Conservation (phyloP, 768 basidiomycete genomes). For the Cyclocybe cylindracea region DNA sequence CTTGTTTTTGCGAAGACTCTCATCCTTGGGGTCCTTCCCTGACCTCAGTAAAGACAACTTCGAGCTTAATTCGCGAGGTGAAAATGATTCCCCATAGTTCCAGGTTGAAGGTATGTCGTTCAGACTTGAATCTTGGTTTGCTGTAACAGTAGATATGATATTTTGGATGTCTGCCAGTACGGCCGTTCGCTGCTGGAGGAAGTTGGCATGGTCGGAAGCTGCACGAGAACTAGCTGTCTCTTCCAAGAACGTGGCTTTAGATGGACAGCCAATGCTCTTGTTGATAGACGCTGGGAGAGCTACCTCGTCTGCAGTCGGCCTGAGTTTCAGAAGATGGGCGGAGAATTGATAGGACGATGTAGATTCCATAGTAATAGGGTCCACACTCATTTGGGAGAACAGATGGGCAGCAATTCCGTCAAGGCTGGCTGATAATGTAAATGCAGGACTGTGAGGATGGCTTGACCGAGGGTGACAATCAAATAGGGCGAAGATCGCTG, state of each 20-base stretch:
- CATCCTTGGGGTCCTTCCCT: no score
- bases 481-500: conserved; percentile 11
- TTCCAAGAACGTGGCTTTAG: not conserved
- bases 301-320: not conserved
- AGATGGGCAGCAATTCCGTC: conserved; percentile 5
- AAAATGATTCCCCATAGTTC: no score
- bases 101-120: no score
- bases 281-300: not conserved
- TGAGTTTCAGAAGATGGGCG: conserved; percentile 2
- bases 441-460: conserved; percentile 13
- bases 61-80: no score
- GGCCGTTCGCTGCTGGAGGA: no score
- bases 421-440: conserved; percentile 10
- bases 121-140: no score
- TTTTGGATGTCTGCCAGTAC: no score
- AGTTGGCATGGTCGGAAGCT: no score
- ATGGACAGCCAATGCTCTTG: conserved; percentile 5
- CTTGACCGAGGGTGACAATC: conserved; percentile 15
- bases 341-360: not conserved
- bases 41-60: no score
- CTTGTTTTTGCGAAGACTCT: no score
- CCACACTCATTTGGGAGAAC: not conserved
- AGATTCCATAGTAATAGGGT: not conserved
- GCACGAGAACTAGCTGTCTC: no score
- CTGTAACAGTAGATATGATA: no score